Conservation (phyloP, 2,329 filamentous ascomycete species). For the Nemania sp. region DNA sequence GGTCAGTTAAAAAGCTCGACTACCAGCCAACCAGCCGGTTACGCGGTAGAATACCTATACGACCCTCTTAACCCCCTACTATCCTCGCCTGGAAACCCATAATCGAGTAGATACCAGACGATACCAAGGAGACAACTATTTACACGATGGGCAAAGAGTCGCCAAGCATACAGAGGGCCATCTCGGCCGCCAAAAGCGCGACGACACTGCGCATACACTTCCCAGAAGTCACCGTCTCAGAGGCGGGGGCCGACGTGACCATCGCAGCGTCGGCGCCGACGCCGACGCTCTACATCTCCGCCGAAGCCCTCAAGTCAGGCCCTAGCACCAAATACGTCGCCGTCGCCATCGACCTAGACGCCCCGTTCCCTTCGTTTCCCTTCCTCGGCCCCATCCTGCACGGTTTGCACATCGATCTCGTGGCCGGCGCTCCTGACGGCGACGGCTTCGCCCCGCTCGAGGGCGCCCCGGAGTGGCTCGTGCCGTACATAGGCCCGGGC, state of each 20-base stretch:
- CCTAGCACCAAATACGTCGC: slow-evolving; percentile 21
- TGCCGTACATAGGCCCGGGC: slow-evolving; percentile 17
- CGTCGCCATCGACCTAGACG: slow-evolving; percentile 23
- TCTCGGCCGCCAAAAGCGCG: slow-evolving; percentile 47
- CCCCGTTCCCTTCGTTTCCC: slow-evolving; percentile 23
- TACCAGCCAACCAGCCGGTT: not conserved
- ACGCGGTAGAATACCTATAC: not conserved
- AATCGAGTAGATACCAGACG: not conserved
- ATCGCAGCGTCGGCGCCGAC: slow-evolving; percentile 7
- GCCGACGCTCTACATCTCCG: slow-evolving; percentile 18
- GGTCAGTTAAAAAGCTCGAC: not conserved
- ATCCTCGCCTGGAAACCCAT: not conserved
- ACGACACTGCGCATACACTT: slow-evolving; percentile 23
- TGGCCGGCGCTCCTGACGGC: slow-evolving; percentile 11
- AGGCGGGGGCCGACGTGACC: slow-evolving; percentile 15
- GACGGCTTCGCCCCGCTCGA: slow-evolving; percentile 25
- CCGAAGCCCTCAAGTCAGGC: slow-evolving; percentile 9
- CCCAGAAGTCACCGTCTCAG: slow-evolving; percentile 12
- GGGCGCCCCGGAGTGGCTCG: slow-evolving; percentile 16
- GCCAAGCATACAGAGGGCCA: slow-evolving; percentile 72
- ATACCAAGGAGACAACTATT: not conserved
- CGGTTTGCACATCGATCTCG: slow-evolving; percentile 24
- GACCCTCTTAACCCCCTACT: not conserved
- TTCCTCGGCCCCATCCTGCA: slow-evolving; percentile 22
- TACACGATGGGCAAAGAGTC: slow-evolving; percentile 53